Evolutionary conservation across 441 rosid species (phyloP), one percentile per base, ranked within the genome.

Genomic region (Gossypium schwendimanii): DNA sequence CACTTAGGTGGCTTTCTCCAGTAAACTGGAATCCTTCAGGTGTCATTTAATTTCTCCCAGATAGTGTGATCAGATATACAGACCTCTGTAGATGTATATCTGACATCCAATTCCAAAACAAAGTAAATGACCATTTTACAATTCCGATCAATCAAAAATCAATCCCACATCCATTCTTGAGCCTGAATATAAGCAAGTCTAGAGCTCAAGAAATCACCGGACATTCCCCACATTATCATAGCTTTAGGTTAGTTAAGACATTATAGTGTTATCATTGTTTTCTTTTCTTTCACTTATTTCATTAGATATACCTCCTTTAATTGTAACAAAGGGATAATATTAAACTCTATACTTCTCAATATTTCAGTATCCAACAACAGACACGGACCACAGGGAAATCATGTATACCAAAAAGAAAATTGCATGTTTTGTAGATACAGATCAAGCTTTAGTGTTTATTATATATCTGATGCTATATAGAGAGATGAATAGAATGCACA

Each of bases 1-100:
- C 87, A 79, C 91, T 91, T 85, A 84, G 79, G 83, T 70, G 79
- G 61, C 69, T 76, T 81, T 78, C 86, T 78, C 78, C 81, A 70
- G n/a, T 67, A 59, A 78, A 77, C 72, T 20, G 76, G 63, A 77
- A 72, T 31, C 59, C 77, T 28, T 52, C 53, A 62, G 69, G 57
- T 69, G 44, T 84, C 81, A 80, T 58, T 81, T 58, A 64, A 45
- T 69, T 68, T 71, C 64, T 72, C 73, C 71, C 4, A 41, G 71
- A 55, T 20, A 72, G 31, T 52, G 69, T 58, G 53, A 67, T 64
- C 57, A 17, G 76, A 67, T 66, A 74, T 74, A 50, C 73, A 60
- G 71, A n/a, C 78, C 60, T 50, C 70, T 24, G 11, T 49, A 26
- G 75, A 21, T 73, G 52, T 23, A 68, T 20, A 74, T 78, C 81